These are phyloP conservation scores for Penicillium janthinellum DNA, from an alignment of 2,329 filamentous ascomycete species.

Conservation along the genomic window DNA sequence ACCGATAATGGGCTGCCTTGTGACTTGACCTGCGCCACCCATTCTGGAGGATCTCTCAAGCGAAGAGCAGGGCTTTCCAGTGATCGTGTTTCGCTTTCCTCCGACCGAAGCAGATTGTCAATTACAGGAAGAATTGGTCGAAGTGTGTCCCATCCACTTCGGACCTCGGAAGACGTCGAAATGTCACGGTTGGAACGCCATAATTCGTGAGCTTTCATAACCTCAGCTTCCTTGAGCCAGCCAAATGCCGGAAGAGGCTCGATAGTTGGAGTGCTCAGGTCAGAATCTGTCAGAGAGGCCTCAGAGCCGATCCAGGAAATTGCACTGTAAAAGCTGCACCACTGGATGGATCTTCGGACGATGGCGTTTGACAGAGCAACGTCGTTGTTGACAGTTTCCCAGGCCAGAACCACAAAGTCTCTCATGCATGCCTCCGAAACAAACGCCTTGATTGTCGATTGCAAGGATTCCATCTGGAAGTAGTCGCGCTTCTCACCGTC, in stretches of 20 bases:
- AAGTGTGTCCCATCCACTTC: constrained; percentile 32
- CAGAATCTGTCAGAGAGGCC: constrained; percentile 40
- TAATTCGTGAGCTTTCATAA: constrained; percentile 47
- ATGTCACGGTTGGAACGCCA: constrained; percentile 43
- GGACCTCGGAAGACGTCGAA: constrained; percentile 16
- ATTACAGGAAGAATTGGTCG: constrained; percentile 30
- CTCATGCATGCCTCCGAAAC: constrained; percentile 49
- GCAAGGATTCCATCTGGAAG: constrained; percentile 47
- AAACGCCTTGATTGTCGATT: constrained; percentile 48
- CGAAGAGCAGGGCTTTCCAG: constrained; percentile 10
- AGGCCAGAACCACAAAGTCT: constrained; percentile 47
- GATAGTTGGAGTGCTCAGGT: constrained; percentile 31
- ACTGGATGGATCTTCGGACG: constrained; percentile 46
- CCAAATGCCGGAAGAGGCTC: constrained; percentile 51
- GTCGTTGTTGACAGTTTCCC: constrained; percentile 49
- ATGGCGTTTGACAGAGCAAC: constrained; percentile 45
- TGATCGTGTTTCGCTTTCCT: constrained; percentile 15
- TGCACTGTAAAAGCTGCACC: constrained; percentile 52
- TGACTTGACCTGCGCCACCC: constrained; percentile 35
- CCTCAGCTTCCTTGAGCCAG: constrained; percentile 50
- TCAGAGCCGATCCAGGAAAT: constrained; percentile 48
- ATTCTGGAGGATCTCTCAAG: constrained; percentile 36
- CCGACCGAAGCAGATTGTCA: constrained; percentile 30
- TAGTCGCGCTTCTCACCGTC: constrained; percentile 48
- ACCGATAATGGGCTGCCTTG: constrained; percentile 42